phyloP scores from a whole-genome alignment of 768 basidiomycete genomes.

The Lactarius psammicola region DNA sequence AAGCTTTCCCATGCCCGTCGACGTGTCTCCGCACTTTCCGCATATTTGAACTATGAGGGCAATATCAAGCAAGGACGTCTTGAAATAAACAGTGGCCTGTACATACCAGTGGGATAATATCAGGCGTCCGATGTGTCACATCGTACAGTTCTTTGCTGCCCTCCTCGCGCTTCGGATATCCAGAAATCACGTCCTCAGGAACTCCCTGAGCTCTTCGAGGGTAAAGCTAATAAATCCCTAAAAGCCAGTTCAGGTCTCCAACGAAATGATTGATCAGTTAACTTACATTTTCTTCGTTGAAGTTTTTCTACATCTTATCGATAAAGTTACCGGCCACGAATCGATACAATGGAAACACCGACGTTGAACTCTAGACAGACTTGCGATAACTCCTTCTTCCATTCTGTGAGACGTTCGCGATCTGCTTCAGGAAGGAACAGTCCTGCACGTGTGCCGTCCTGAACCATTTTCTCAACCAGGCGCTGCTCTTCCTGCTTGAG shows the following conservation, averaged over 20 bases:
- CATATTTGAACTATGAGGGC: conserved; percentile 67
- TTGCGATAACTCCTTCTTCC: conserved; percentile 78
- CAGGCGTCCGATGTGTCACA: conserved; percentile 79
- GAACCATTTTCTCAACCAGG: conserved; percentile 75
- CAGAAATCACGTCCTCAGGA: conserved; percentile 73
- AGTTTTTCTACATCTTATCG: conserved; percentile 61
- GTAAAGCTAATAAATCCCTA: conserved; percentile 67
- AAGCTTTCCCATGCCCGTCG: conserved; percentile 61
- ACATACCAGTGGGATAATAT: conserved; percentile 73
- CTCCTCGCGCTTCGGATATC: conserved; percentile 66
- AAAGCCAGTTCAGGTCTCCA: neutral
- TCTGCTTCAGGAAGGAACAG: conserved; percentile 67
- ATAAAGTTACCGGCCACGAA: neutral
- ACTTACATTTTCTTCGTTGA: conserved; percentile 80
- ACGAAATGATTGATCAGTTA: neutral
- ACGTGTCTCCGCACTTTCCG: conserved; percentile 67
- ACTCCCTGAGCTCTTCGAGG: conserved; percentile 73
- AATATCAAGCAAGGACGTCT: neutral
- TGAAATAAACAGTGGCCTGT: neutral
- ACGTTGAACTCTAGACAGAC: conserved; percentile 78
- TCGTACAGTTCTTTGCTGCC: conserved; percentile 60
- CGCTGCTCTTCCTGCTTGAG: conserved; percentile 67
- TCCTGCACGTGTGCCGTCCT: conserved; percentile 79
- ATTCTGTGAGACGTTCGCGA: conserved; percentile 50
- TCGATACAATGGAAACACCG: conserved; percentile 32